These are phyloP conservation scores for Penicillium sp. DNA, from an alignment of 2,329 filamentous ascomycete species.

Conservation along the genomic window DNA sequence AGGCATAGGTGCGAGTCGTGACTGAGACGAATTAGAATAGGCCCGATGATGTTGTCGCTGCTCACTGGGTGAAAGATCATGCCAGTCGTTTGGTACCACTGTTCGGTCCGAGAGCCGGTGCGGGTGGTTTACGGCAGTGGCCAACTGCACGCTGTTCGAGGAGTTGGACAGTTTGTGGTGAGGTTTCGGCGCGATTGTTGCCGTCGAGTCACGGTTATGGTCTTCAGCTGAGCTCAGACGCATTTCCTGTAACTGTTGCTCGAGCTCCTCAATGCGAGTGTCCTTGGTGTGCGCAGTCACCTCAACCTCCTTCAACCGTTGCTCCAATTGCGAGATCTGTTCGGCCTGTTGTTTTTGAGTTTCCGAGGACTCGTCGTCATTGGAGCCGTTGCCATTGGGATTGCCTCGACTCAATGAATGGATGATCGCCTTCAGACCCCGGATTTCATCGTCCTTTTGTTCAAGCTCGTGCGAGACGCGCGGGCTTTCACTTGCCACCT, in stretches of 20 bases:
- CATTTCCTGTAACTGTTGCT: slow-evolving; percentile 61
- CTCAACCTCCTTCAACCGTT: slow-evolving; percentile 73
- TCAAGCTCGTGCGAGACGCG: slow-evolving; percentile 67
- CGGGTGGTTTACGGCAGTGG: slow-evolving; percentile 26
- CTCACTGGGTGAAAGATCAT: slow-evolving; percentile 26
- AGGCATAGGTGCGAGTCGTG: slow-evolving; percentile 36
- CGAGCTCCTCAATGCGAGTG: slow-evolving; percentile 73
- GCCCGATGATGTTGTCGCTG: slow-evolving; percentile 23
- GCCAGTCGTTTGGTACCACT: slow-evolving; percentile 39
- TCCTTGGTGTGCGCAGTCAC: slow-evolving; percentile 66
- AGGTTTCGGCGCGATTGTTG: slow-evolving; percentile 30
- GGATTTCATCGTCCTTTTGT: slow-evolving; percentile 94
- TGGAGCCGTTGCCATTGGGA: slow-evolving; percentile 23
- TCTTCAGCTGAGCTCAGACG: slow-evolving; percentile 23
- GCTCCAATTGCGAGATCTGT: slow-evolving; percentile 62
- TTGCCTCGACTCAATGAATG: slow-evolving; percentile 76
- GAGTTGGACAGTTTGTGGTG: slow-evolving; percentile 30
- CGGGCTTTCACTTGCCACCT: slow-evolving; percentile 40
- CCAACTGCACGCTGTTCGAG: slow-evolving; percentile 21
- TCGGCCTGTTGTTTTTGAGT: slow-evolving; percentile 45
- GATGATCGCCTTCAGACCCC: slow-evolving; percentile 94
- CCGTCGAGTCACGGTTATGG: slow-evolving; percentile 32
- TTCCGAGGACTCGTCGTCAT: slow-evolving; percentile 23
- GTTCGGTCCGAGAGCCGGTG: slow-evolving; percentile 41
- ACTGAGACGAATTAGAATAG: slow-evolving; percentile 23